A percentile compares a stretch with the other conserved stretches of the same genome.
Evolutionary conservation across 202 grass and related monocot genomes (phyloP).

Genomic region (Zoysia matrella): DNA sequence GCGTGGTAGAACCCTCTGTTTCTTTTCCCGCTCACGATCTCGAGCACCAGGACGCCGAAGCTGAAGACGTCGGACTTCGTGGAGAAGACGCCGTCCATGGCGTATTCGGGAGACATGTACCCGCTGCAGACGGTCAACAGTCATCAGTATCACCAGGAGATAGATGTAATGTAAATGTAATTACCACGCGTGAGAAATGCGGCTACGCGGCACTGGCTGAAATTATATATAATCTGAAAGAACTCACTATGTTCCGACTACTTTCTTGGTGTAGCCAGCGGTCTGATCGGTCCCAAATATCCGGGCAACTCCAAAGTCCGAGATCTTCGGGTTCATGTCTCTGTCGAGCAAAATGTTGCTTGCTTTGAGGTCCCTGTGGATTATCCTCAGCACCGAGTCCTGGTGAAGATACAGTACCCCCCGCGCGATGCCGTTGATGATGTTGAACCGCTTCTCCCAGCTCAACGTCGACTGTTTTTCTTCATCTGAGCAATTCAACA

Average conservation of each 20-base stretch:
- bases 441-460: constrained; percentile 64
- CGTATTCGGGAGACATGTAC: constrained; percentile 86
- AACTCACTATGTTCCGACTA: constrained; percentile 82
- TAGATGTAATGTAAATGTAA: too few relatives aligned
- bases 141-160: too few relatives aligned
- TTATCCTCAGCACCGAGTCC: constrained; percentile 63
- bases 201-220: too few relatives aligned
- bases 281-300: constrained; percentile 64
- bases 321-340: constrained; percentile 84
- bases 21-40: constrained; percentile 71
- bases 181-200: too few relatives aligned
- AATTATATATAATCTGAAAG: too few relatives aligned
- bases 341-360: constrained; percentile 77
- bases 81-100: constrained; percentile 77
- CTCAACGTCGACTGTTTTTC: constrained; percentile 56
- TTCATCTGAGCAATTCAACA: too few relatives aligned
- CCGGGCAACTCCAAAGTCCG: constrained; percentile 72
- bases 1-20: constrained; percentile 52
- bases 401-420: constrained; percentile 80
- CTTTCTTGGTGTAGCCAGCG: constrained; percentile 58
- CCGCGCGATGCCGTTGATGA: constrained; percentile 69
- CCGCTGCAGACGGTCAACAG: constrained; percentile 63
- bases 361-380: constrained; percentile 74
- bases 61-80: constrained; percentile 79
- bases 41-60: constrained; percentile 72